These are phyloP conservation scores for Fragaria nilgerrensis DNA, from an alignment of 306 rosid species.

Conservation along the genomic window DNA sequence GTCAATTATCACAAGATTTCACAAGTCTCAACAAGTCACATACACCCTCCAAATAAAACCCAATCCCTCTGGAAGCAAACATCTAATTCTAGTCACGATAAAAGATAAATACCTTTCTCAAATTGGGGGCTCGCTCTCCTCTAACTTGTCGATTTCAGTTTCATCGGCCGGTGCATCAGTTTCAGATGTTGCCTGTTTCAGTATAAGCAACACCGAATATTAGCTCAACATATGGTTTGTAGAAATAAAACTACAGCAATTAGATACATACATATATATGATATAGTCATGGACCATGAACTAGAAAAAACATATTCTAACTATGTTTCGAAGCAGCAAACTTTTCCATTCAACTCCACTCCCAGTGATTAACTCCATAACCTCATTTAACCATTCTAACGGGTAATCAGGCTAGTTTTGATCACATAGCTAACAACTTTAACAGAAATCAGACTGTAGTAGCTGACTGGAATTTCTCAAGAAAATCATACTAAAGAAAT, in stretches of 20 bases:
- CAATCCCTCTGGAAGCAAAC: not conserved
- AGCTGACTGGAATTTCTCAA: not conserved
- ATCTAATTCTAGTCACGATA: not conserved
- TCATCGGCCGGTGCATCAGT: constrained; percentile 49
- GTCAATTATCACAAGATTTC: too few relatives aligned
- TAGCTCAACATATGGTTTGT: constrained; percentile 15
- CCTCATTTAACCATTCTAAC: not conserved
- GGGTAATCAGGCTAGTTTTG: not conserved
- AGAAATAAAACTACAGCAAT: not conserved
- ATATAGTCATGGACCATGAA: too few relatives aligned
- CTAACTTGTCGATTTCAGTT: constrained; percentile 71
- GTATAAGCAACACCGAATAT: not conserved
- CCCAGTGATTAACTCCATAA: not conserved
- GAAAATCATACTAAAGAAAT: not conserved
- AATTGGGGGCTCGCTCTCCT: constrained; percentile 61
- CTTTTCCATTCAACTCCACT: not conserved
- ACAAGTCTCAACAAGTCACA: too few relatives aligned
- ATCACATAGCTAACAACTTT: not conserved
- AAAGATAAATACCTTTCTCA: constrained; percentile 52
- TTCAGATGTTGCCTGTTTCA: constrained; percentile 61
- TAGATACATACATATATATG: not conserved
- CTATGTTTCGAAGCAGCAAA: not conserved
- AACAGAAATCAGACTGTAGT: not conserved
- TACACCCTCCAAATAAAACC: not conserved
- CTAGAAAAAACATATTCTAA: not conserved